phyloP scores from a whole-genome alignment of 164 flowering plant species.

The Nymphaea colorata region DNA sequence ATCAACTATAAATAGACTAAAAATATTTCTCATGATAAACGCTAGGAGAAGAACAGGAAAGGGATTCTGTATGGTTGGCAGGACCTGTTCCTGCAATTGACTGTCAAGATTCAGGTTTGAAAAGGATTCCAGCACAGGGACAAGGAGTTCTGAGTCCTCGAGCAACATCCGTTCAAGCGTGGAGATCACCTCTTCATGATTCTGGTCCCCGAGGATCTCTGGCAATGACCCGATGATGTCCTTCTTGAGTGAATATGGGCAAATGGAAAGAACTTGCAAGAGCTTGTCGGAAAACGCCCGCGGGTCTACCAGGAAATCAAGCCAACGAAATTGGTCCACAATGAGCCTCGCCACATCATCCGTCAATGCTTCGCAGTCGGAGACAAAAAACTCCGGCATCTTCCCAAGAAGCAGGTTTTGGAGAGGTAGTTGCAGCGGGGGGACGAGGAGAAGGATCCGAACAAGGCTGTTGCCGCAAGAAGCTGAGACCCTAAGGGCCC shows the following conservation, averaged over 20 bases:
- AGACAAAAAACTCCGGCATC: slow-evolving; percentile 61
- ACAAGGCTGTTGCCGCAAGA: slow-evolving; percentile 33
- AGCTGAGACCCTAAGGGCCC: too few relatives aligned
- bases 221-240: slow-evolving; percentile 87
- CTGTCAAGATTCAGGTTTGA: slow-evolving; percentile 64
- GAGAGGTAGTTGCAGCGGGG: slow-evolving; percentile 50
- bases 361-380: slow-evolving; percentile 14
- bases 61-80: too few relatives aligned
- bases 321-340: slow-evolving; percentile 69
- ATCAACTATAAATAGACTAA: too few relatives aligned
- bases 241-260: slow-evolving; percentile 57
- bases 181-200: slow-evolving; percentile 32
- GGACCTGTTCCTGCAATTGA: slow-evolving; percentile 58
- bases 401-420: slow-evolving; percentile 62
- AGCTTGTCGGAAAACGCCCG: slow-evolving; percentile 46
- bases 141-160: slow-evolving; percentile 61
- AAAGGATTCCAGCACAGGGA: slow-evolving; percentile 68
- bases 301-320: slow-evolving; percentile 69
- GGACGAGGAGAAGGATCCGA: slow-evolving; percentile 48
- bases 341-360: slow-evolving; percentile 67
- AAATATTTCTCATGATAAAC: too few relatives aligned
- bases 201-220: slow-evolving; percentile 66
- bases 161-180: slow-evolving; percentile 54
- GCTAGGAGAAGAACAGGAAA: too few relatives aligned
- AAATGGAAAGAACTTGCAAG: slow-evolving; percentile 58